Conservation (phyloP, 2,329 filamentous ascomycete species). For the Triangularia setosa region DNA sequence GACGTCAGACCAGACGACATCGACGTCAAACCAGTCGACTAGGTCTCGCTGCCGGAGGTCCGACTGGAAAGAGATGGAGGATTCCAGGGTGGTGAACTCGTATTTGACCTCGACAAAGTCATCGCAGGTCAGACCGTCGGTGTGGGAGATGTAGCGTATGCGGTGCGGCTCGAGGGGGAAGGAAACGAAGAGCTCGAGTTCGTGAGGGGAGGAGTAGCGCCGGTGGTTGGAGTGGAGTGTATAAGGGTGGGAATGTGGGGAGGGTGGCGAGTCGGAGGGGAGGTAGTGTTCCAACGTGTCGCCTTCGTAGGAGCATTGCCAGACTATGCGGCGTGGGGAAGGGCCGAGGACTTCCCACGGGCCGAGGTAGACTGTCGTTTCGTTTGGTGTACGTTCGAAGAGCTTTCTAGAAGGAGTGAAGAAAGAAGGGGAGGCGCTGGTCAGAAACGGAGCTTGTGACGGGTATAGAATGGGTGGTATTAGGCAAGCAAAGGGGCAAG, state of each 20-base stretch:
- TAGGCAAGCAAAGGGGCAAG: neutral
- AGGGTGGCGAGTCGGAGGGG: slow-evolving; percentile 40
- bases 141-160: slow-evolving; percentile 43
- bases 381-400: slow-evolving; percentile 47
- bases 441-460: slow-evolving; percentile 8
- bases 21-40: slow-evolving; percentile 49
- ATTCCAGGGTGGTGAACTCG: slow-evolving; percentile 47
- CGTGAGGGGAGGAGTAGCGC: slow-evolving; percentile 46
- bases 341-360: slow-evolving; percentile 49
- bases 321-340: slow-evolving; percentile 46
- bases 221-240: slow-evolving; percentile 49
- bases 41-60: slow-evolving; percentile 46
- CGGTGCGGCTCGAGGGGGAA: slow-evolving; percentile 46
- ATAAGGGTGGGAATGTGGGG: slow-evolving; percentile 41
- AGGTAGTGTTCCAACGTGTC: slow-evolving; percentile 50
- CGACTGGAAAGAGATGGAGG: slow-evolving; percentile 46
- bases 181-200: slow-evolving; percentile 47
- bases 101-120: slow-evolving; percentile 47
- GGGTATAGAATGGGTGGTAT: neutral
- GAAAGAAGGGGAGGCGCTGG: slow-evolving; percentile 15
- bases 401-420: slow-evolving; percentile 37
- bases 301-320: slow-evolving; percentile 51
- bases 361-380: slow-evolving; percentile 50
- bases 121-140: slow-evolving; percentile 47
- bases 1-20: slow-evolving; percentile 50